Evolutionary conservation across 345 rosid species (phyloP), one percentile per base, ranked within the genome.

Genomic region (Brassica carinata): DNA sequence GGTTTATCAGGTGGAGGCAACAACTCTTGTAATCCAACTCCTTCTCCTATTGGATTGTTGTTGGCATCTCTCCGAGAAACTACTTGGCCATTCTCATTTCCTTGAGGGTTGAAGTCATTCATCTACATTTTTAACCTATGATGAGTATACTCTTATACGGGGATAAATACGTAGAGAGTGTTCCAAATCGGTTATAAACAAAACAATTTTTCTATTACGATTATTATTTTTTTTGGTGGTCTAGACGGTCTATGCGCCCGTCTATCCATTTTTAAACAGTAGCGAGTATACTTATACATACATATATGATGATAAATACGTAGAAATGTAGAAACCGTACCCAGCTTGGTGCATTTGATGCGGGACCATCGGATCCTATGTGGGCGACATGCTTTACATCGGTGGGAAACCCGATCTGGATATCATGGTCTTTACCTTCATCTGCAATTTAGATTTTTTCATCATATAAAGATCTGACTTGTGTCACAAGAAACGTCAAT

Each of bases 381-480:
- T 93, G 96, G 17, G 96, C 90, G 5, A 93, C 86, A 79, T 91
- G 98, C 75, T 90, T 91, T 67, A 93, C 98, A 85, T 93, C 92
- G 38, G 91, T 93, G 13, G 98, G 96, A 23, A 79, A 68, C 43
- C 94, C 98, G 45, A 93, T 93, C 69, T 90, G 82, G 67, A 91
- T 77, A 26, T 86, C 90, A 33, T 68, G 77, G 73, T 91, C 96
- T 69, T 91, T 87, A 10, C 81, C 90, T 72, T 83, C 88, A 8
- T 83, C 89, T 86, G 85, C 86, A 61, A 27, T 31, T 30, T 38
- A 38, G 27, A 8, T 19, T 68, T 9, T 5, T 10, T 53, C 2
- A 9, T 58, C 8, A 45, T 17, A 19, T 5, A 53, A 11, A 36
- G 11, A 14, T 29, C 33, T 67, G 9, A 13, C 71, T 71, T 74